Base-by-base conservation (phyloP, 192 early-diverging fungal genomes). In the Umbelopsis sp. region DNA sequence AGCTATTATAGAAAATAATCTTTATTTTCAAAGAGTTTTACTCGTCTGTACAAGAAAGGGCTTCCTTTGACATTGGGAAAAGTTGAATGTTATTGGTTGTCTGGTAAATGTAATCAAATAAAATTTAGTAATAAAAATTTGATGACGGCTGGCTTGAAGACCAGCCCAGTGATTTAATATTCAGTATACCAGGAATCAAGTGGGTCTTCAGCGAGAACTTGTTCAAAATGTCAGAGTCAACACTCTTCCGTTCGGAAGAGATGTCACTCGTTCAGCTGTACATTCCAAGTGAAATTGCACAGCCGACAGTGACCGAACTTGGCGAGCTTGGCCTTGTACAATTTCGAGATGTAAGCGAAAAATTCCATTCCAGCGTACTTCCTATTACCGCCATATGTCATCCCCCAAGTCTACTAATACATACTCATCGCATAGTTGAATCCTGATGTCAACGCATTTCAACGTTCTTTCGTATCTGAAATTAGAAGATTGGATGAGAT, bases 401-500 rank as follows among this genome's bases (percentile, higher is more conserved):
- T 36, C 29, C 32, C n/a, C 38, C 36, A 41, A 38, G 62, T 44
- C 14, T 44, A 12, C 38, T 25, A 45, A 38, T 17, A 41, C 24
- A 43, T 38, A 24, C 1, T 26, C 44, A 41, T 8, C 34, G 38
- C 66, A 32, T 70, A 96, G 94, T 84, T 98, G 65, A 99, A 99
- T 82, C 84, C 90, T 26, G 90, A 95, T 34, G 93, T 95, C 26
- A 98, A 95, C 78, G 96, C 96, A 12, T 99, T 99, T 76, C 97
- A 99, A 81, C 90, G 97, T 21, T 89, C 95, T 22, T 98, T 95
- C 81, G 98, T 98, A 24, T 91, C 84, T 66, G 95, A 98, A 79
- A 97, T 99, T 76, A 89, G 96, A 72, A 90, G 95, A 45, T 87
- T 97, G 32, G 96, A 99, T 77, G 98, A 99, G 80, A 93, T 99